phyloP scores from a whole-genome alignment of 352 stramenopile genomes.

The Pythium volutum region DNA sequence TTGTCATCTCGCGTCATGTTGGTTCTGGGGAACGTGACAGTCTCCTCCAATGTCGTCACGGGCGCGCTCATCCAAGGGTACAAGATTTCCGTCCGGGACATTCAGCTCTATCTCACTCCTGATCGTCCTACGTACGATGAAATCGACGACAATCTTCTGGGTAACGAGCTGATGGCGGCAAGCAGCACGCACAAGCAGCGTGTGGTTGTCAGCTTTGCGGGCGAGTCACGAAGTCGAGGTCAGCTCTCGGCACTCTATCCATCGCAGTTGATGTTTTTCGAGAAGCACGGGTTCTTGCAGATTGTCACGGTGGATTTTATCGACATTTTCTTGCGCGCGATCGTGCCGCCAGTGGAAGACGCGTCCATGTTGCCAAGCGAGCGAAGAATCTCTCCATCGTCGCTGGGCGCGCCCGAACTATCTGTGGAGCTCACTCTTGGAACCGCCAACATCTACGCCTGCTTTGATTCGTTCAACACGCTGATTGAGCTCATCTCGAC shows the following conservation, averaged over 20 bases:
- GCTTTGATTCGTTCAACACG: conserved; percentile 89
- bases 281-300: conserved; percentile 80
- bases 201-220: conserved; percentile 36
- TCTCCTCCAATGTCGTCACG: conserved; percentile 86
- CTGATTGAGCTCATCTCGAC: conserved; percentile 67
- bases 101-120: conserved; percentile 73
- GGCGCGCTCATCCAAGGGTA: conserved; percentile 85
- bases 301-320: conserved; percentile 84
- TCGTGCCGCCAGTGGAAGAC: conserved; percentile 37
- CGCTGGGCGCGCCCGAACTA: conserved; percentile 59
- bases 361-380: conserved; percentile 6
- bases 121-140: conserved; percentile 62
- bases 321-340: conserved; percentile 74
- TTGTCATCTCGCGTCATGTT: conserved; percentile 71
- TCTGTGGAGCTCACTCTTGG: conserved; percentile 80
- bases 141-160: conserved; percentile 60
- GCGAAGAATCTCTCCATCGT: conserved; percentile 30
- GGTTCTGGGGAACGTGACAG: conserved; percentile 62
- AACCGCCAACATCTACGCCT: conserved; percentile 86
- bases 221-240: conserved; percentile 24
- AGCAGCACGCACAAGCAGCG: conserved; percentile 38
- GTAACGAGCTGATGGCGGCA: conserved; percentile 57
- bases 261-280: conserved; percentile 74
- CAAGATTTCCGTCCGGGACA: conserved; percentile 71
- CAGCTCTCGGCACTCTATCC: conserved; percentile 42